Conservation (phyloP, 805 yeast genomes). For the Priceomyces haplophilus region DNA sequence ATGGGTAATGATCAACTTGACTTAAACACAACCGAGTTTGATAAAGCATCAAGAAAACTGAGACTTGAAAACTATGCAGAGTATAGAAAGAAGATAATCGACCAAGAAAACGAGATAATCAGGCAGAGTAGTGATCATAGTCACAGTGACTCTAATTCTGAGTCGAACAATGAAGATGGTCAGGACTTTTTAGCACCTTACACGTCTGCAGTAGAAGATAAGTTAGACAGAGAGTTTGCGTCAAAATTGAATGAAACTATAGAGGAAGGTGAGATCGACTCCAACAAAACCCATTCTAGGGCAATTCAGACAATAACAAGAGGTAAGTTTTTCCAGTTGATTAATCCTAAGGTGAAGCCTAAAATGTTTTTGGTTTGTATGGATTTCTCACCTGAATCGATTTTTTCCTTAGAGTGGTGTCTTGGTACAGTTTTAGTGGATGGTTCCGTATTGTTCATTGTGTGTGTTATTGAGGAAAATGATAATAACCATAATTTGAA, state of each 20-base stretch:
- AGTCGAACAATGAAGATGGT: conserved; percentile 9
- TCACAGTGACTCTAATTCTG: conserved; percentile 3
- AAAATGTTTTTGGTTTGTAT: conserved; percentile 72
- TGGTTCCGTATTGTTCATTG: conserved; percentile 75
- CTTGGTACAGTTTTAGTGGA: conserved; percentile 81
- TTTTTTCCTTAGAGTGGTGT: conserved; percentile 83
- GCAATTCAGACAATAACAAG: conserved; percentile 69
- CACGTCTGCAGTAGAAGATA: conserved; percentile 65
- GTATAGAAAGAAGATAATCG: conserved; percentile 57
- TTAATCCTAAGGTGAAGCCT: conserved; percentile 42
- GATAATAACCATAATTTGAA: conserved; percentile 42
- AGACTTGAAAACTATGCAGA: conserved; percentile 56
- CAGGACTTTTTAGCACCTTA: conserved; percentile 54
- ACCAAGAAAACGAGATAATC: conserved; percentile 46
- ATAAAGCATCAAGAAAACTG: conserved; percentile 45
- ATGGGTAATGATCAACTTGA: conserved; percentile 44
- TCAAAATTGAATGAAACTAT: conserved; percentile 51
- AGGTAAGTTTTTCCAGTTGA: conserved; percentile 58
- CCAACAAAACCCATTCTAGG: conserved; percentile 51
- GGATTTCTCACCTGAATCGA: conserved; percentile 80
- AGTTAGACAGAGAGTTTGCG: conserved; percentile 59
- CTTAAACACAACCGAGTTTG: conserved; percentile 44
- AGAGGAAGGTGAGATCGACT: conserved; percentile 52
- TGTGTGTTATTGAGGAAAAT: conserved; percentile 54
- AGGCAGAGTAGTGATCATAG: conserved; percentile 8